Evolutionary conservation across 345 rosid species (phyloP).

Genomic region (Boechera retrofracta): DNA sequence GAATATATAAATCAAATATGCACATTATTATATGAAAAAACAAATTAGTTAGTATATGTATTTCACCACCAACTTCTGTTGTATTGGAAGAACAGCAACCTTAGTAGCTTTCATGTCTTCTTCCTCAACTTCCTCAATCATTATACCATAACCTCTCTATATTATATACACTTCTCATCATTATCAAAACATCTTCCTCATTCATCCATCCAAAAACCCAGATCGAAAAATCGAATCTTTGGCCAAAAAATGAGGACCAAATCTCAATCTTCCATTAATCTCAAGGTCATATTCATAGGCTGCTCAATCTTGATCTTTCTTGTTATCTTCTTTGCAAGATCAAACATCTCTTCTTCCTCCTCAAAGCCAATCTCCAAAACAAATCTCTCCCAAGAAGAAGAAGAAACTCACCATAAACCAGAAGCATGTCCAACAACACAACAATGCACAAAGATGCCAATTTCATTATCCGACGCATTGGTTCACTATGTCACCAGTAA

Average conservation of each 20-base stretch:
- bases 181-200: slow-evolving; percentile 18
- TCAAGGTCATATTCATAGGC: slow-evolving; percentile 39
- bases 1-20: slow-evolving; percentile 8
- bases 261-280: slow-evolving; percentile 40
- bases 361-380: slow-evolving; percentile 35
- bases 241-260: slow-evolving; percentile 33
- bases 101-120: slow-evolving; percentile 49
- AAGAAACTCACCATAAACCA: not conserved
- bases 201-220: not conserved
- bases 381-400: slow-evolving; percentile 36
- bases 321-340: slow-evolving; percentile 36
- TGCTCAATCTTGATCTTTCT: slow-evolving; percentile 41
- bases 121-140: slow-evolving; percentile 48
- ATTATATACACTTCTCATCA: slow-evolving; percentile 14
- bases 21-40: slow-evolving; percentile 11
- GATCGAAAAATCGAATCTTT: slow-evolving; percentile 1
- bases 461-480: slow-evolving; percentile 67
- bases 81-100: slow-evolving; percentile 46
- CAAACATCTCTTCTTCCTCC: slow-evolving; percentile 37
- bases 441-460: slow-evolving; percentile 65
- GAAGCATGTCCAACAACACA: slow-evolving; percentile 46
- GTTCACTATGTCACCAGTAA: slow-evolving; percentile 83
- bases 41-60: slow-evolving; percentile 34
- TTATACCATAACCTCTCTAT: not conserved
- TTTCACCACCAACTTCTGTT: slow-evolving; percentile 42